These are phyloP conservation scores for Neopestalotiopsis sp. DNA, from an alignment of 2,329 filamentous ascomycete genomes.

Conservation along the genomic window DNA sequence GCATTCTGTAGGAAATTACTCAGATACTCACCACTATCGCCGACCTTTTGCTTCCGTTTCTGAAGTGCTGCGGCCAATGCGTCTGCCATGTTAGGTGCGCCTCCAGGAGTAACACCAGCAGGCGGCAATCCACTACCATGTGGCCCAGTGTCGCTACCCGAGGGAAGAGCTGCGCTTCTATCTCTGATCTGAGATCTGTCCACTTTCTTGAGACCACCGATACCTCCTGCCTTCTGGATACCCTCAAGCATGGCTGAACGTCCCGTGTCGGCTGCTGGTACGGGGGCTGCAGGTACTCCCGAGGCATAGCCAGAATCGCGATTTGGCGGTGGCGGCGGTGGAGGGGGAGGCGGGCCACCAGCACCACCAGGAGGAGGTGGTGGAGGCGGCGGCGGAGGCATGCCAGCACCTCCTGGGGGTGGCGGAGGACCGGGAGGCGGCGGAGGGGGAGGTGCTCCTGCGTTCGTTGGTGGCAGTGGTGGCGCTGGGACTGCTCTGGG, in stretches of 20 bases:
- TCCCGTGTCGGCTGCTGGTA: slow-evolving; percentile 47
- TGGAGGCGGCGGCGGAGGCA: slow-evolving; percentile 41
- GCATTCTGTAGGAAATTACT: slow-evolving; percentile 28
- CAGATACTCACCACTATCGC: slow-evolving; percentile 81
- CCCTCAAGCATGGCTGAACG: slow-evolving; percentile 70
- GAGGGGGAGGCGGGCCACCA: slow-evolving; percentile 41
- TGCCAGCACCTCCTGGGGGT: slow-evolving; percentile 22
- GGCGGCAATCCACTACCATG: slow-evolving; percentile 57
- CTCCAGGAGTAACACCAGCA: slow-evolving; percentile 54
- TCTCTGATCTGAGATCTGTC: slow-evolving; percentile 73
- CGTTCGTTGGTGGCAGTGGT: slow-evolving; percentile 23
- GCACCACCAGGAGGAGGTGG: slow-evolving; percentile 41
- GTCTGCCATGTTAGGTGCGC: slow-evolving; percentile 75
- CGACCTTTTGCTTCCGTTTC: slow-evolving; percentile 91
- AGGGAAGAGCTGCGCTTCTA: slow-evolving; percentile 68
- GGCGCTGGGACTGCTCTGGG: slow-evolving; percentile 52
- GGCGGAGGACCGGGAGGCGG: slow-evolving; percentile 25
- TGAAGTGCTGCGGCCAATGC: slow-evolving; percentile 79
- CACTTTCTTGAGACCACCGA: slow-evolving; percentile 76
- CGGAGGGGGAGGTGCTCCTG: slow-evolving; percentile 25
- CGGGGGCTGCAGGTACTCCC: slow-evolving; percentile 50
- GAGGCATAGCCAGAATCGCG: slow-evolving; percentile 64
- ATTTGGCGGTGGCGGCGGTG: slow-evolving; percentile 61
- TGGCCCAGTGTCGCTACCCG: slow-evolving; percentile 52
- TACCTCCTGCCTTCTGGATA: slow-evolving; percentile 73